phyloP scores from a whole-genome alignment of 768 basidiomycete genomes.

The Tremella mesenterica region DNA sequence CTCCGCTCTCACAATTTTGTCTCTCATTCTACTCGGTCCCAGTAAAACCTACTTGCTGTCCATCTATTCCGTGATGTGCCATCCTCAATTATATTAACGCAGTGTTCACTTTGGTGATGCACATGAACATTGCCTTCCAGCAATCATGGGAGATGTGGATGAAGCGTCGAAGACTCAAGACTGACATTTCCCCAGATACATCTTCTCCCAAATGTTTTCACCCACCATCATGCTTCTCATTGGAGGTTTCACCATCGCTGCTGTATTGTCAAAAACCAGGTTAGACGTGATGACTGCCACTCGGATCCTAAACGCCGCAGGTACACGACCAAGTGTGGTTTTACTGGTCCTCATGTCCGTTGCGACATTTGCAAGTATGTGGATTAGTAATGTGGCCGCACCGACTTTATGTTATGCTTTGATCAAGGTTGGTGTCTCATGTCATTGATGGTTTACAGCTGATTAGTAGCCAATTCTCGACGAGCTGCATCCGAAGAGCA shows the following conservation, averaged over 20 bases:
- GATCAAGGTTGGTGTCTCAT: slow-evolving; percentile 59
- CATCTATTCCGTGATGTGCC: no score
- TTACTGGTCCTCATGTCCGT: slow-evolving; percentile 91
- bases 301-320: slow-evolving; percentile 78
- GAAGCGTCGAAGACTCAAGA: no score
- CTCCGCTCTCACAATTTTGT: background rate
- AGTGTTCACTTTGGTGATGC: no score
- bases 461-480: slow-evolving; percentile 72
- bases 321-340: slow-evolving; percentile 74
- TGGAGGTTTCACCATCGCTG: slow-evolving; percentile 95
- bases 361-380: slow-evolving; percentile 97
- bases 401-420: slow-evolving; percentile 94
- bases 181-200: slow-evolving; percentile 52
- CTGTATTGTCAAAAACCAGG: slow-evolving; percentile 87
- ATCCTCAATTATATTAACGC: no score
- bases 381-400: slow-evolving; percentile 98
- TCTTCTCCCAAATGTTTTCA: slow-evolving; percentile 93
- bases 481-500: slow-evolving; percentile 73
- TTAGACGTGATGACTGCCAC: slow-evolving; percentile 86
- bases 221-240: slow-evolving; percentile 98
- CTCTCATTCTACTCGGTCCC: no score
- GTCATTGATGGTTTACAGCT: background rate
- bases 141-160: background rate
- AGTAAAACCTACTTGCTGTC: no score
- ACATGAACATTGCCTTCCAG: no score